phyloP scores from a whole-genome alignment of 2,329 filamentous ascomycete species.

The Neofusicoccum sp. region DNA sequence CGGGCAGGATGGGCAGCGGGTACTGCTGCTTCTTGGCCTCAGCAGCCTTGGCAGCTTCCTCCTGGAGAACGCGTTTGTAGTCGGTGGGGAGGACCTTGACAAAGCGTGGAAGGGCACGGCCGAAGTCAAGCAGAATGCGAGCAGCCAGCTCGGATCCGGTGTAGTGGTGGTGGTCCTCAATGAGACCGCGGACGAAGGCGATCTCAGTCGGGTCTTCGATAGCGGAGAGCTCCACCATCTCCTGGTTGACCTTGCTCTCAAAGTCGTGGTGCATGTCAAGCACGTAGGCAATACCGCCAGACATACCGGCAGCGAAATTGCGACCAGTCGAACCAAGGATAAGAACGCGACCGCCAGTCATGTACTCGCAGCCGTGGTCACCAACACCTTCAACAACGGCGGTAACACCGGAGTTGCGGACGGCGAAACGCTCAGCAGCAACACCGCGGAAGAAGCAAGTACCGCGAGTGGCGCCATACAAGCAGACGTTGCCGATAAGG shows the following conservation, averaged over 20 bases:
- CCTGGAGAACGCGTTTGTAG: constrained; percentile 88
- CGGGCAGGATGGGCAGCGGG: constrained; percentile 72
- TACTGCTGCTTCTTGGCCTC: constrained; percentile 83
- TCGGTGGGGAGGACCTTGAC: constrained; percentile 92
- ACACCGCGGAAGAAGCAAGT: constrained; percentile 96
- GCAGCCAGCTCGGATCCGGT: constrained; percentile 93
- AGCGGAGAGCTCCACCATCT: constrained; percentile 90
- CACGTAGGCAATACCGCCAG: constrained; percentile 92
- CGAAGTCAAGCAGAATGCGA: constrained; percentile 93
- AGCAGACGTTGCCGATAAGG: constrained; percentile 87
- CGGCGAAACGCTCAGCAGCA: constrained; percentile 92
- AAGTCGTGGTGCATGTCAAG: constrained; percentile 89
- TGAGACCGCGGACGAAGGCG: constrained; percentile 82
- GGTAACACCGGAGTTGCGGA: constrained; percentile 92
- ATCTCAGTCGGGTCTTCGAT: constrained; percentile 86
- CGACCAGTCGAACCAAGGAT: constrained; percentile 86
- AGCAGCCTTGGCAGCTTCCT: constrained; percentile 81
- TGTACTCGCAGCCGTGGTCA: constrained; percentile 97
- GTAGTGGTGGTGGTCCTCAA: constrained; percentile 97
- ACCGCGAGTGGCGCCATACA: constrained; percentile 90
- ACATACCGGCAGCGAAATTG: constrained; percentile 98
- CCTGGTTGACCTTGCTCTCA: constrained; percentile 87
- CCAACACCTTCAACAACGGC: constrained; percentile 96
- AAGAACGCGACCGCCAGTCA: constrained; percentile 91
- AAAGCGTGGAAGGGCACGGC: constrained; percentile 82